Evolutionary conservation across 2,329 filamentous ascomycete genomes (phyloP).

Genomic region (Fusarium nisikadoi): DNA sequence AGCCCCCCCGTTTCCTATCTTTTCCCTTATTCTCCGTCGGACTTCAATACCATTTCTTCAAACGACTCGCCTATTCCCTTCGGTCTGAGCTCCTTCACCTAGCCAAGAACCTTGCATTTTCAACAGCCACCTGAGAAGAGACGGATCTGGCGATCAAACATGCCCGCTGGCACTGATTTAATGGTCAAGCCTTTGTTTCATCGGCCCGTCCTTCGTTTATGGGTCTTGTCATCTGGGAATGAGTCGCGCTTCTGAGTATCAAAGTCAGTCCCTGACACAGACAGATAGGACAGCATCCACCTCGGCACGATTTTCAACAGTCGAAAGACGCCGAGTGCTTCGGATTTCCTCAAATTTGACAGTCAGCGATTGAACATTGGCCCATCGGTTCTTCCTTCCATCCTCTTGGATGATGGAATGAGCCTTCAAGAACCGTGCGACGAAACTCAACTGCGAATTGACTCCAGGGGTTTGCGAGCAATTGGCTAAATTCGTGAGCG

Average conservation of each 20-base stretch:
- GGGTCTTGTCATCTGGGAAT: background rate
- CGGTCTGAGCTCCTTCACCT: slow-evolving; percentile 4
- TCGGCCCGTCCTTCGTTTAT: slow-evolving; percentile 25
- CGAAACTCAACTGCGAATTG: slow-evolving; percentile 4
- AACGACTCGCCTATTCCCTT: slow-evolving; percentile 6
- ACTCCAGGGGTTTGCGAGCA: background rate
- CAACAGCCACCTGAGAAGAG: slow-evolving; percentile 29
- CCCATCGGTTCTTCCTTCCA: background rate
- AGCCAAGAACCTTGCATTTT: slow-evolving; percentile 12
- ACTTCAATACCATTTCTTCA: background rate
- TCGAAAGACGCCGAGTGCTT: background rate
- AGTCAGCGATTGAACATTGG: background rate
- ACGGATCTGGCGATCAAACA: slow-evolving; percentile 35
- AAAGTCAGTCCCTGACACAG: background rate
- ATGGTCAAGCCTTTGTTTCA: slow-evolving; percentile 34
- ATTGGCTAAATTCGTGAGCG: slow-evolving; percentile 3
- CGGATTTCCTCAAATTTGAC: background rate
- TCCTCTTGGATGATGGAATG: background rate
- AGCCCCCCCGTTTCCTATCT: background rate
- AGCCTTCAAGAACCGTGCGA: slow-evolving; percentile 25
- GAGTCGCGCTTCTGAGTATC: slow-evolving; percentile 13
- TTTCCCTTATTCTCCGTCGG: background rate
- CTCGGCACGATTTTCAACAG: background rate
- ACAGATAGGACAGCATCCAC: background rate
- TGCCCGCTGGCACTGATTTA: slow-evolving; percentile 11